phyloP scores from a whole-genome alignment of 2,329 filamentous ascomycete genomes.

The Aspergillus piperis region DNA sequence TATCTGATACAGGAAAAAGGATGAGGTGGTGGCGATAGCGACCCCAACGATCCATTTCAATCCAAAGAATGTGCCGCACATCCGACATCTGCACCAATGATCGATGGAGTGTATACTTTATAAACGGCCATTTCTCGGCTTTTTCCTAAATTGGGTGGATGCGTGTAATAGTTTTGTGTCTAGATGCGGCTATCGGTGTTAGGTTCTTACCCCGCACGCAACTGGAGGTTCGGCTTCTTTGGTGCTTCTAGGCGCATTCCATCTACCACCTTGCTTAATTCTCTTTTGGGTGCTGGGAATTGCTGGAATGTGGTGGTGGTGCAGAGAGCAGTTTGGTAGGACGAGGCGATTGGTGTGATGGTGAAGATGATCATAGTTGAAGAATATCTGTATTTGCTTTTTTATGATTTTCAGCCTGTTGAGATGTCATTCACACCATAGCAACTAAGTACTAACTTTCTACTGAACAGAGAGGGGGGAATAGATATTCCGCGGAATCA shows the following conservation, averaged over 20 bases:
- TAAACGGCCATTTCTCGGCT: not conserved
- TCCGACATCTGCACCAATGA: not conserved
- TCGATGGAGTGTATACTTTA: not conserved
- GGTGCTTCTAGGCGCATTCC: slow-evolving; percentile 11
- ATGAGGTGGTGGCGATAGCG: too few relatives aligned
- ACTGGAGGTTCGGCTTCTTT: not conserved
- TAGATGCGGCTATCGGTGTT: not conserved
- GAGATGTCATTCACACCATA: too few relatives aligned
- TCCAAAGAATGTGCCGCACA: not conserved
- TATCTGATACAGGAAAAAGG: not conserved
- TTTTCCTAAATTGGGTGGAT: not conserved
- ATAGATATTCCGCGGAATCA: too few relatives aligned
- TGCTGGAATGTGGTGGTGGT: not conserved
- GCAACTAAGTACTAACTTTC: too few relatives aligned
- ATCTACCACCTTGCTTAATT: not conserved
- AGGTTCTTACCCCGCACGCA: slow-evolving; percentile 12
- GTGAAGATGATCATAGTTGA: not conserved
- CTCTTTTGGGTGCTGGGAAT: too few relatives aligned
- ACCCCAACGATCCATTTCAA: not conserved
- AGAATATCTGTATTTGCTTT: too few relatives aligned
- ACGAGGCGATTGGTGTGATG: not conserved
- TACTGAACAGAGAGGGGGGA: too few relatives aligned
- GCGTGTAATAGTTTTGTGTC: not conserved
- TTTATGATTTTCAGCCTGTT: too few relatives aligned
- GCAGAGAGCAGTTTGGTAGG: not conserved